Percentiles rank a stretch among this genome's conserved stretches.
Conservation (phyloP, 768 basidiomycete species). For the Tricholoma furcatifolium region DNA sequence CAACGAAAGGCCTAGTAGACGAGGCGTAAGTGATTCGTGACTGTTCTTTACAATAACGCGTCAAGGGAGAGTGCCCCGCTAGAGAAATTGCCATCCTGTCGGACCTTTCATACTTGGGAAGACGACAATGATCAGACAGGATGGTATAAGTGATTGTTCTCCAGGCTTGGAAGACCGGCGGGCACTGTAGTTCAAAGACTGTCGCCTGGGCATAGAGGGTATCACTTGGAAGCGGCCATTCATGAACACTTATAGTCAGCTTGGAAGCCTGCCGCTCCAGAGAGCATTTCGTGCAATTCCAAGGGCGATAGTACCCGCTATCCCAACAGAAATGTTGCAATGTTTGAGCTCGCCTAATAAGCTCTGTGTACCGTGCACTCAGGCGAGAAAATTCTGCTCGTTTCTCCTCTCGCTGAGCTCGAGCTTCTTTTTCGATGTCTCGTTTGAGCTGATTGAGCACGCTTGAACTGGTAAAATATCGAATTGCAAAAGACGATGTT, state of each 20-base stretch:
- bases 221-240: slow-evolving; percentile 44
- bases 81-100: background rate
- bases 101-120: background rate
- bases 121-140: slow-evolving; percentile 32
- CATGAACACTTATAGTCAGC: slow-evolving; percentile 34
- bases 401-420: slow-evolving; percentile 17
- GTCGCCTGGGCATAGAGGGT: slow-evolving; percentile 22
- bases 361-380: slow-evolving; percentile 19
- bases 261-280: slow-evolving; percentile 10
- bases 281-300: slow-evolving; percentile 27
- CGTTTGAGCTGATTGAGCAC: slow-evolving; percentile 20
- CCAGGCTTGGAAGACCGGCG: slow-evolving; percentile 41
- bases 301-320: background rate
- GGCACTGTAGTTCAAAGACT: slow-evolving; percentile 43
- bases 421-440: slow-evolving; percentile 28
- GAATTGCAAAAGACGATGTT: slow-evolving; percentile 27
- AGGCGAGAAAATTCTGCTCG: slow-evolving; percentile 21
- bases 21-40: slow-evolving; percentile 37
- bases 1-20: slow-evolving; percentile 27
- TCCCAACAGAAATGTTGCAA: slow-evolving; percentile 4
- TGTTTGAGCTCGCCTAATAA: slow-evolving; percentile 9
- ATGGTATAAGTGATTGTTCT: slow-evolving; percentile 38
- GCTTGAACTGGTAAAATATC: slow-evolving; percentile 29
- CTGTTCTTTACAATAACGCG: background rate
- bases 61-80: background rate